Evolutionary conservation across 1,139 yeast genomes (phyloP).

Genomic region (Suhomyces atakaporum): DNA sequence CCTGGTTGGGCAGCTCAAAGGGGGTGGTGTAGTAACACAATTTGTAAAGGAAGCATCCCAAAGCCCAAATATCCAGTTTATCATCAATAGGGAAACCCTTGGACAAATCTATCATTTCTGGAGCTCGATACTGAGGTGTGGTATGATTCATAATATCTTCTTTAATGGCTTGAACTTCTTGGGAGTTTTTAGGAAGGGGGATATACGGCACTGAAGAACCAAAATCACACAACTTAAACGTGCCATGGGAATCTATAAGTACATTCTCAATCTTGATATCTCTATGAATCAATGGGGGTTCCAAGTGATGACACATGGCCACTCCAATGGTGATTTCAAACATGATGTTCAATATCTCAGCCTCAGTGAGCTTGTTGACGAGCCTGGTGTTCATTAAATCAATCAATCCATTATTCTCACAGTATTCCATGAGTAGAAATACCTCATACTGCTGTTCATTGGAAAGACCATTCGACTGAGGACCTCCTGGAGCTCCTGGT

Average conservation of each 20-base stretch:
- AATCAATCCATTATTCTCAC: constrained; percentile 81
- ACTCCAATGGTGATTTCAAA: constrained; percentile 80
- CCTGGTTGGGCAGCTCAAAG: constrained; percentile 66
- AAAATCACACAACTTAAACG: constrained; percentile 87
- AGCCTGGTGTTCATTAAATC: constrained; percentile 94
- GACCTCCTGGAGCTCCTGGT: constrained; percentile 23
- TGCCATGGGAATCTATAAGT: constrained; percentile 68
- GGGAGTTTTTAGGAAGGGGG: constrained; percentile 63
- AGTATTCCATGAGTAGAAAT: constrained; percentile 87
- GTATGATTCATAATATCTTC: constrained; percentile 90
- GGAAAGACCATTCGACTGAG: constrained; percentile 26
- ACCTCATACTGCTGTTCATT: constrained; percentile 71
- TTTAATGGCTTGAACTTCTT: constrained; percentile 67
- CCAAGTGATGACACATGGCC: constrained; percentile 82
- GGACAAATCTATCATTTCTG: constrained; percentile 92
- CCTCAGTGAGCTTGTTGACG: constrained; percentile 75
- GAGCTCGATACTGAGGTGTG: constrained; percentile 95
- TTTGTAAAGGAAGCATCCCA: constrained; percentile 89
- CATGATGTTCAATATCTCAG: constrained; percentile 82
- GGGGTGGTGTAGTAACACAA: constrained; percentile 94
- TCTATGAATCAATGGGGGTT: constrained; percentile 83
- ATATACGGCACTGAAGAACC: constrained; percentile 83
- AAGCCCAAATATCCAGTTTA: constrained; percentile 95
- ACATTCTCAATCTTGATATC: constrained; percentile 97
- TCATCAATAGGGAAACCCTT: constrained; percentile 89